Conservation (phyloP, 1,284 basidiomycete genomes). For the Ustilago nuda region DNA sequence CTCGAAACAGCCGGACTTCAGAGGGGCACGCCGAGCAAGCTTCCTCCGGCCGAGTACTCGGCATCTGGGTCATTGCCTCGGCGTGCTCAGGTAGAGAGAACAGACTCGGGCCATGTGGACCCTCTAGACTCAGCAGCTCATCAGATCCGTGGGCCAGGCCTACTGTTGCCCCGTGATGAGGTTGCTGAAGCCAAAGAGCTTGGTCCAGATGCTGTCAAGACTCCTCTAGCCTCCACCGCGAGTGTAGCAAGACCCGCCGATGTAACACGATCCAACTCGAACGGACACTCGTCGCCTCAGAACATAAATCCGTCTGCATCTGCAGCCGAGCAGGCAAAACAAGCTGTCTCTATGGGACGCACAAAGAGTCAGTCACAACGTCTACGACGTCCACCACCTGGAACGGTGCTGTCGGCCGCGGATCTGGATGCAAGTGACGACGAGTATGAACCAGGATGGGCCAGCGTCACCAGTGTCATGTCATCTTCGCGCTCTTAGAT, state of each 20-base stretch:
- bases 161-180: constrained; percentile 54
- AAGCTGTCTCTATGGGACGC: constrained; percentile 51
- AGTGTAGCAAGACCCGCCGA: not conserved
- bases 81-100: constrained; percentile 49
- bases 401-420: constrained; percentile 55
- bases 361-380: constrained; percentile 56
- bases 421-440: constrained; percentile 66
- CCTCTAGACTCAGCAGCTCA: constrained; percentile 51
- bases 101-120: constrained; percentile 53
- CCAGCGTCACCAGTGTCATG: constrained; percentile 57
- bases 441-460: constrained; percentile 65
- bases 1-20: constrained; percentile 16
- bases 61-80: constrained; percentile 33
- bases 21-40: not conserved
- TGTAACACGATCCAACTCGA: constrained; percentile 11
- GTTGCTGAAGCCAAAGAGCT: constrained; percentile 44
- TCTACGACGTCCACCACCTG: constrained; percentile 57
- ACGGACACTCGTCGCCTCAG: constrained; percentile 16
- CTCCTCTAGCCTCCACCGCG: constrained; percentile 17
- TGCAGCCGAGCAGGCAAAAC: constrained; percentile 33
- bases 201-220: constrained; percentile 35
- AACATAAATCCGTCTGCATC: constrained; percentile 4
- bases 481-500: constrained; percentile 43
- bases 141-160: constrained; percentile 44
- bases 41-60: constrained; percentile 35